Evolutionary conservation across 345 rosid genomes (phyloP), one percentile per base, ranked within the genome.

Genomic region (Heritiera fomes): DNA sequence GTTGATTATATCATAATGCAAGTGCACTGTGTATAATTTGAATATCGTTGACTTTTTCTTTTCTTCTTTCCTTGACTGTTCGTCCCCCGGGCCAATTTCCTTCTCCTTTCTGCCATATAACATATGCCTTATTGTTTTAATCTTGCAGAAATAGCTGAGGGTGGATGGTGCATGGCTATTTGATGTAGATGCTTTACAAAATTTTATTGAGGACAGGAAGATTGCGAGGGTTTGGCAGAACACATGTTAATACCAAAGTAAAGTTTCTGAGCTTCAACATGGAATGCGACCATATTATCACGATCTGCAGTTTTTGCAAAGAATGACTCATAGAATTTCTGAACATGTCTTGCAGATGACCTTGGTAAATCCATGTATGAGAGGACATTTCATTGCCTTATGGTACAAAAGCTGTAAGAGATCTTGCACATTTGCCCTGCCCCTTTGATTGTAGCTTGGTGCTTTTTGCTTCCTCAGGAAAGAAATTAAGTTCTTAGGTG

Each of bases 111-210:
- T 59, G 47, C 49, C 2, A 1, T 28, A 32, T 56, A 18, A 46
- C 7, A 30, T 23, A 47, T 56, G 5, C 41, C 63, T 47, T 55
- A 40, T 15, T 40, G 7, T 72, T 71, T 65, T 71, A 17, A 74
- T 77, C 34, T 67, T 60, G 46, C 75, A 93, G 98, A 82, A 79
- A 7, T 91, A 88, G 74, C 75, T 88, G 82, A 80, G 11, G 61
- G 84, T 92, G 67, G 90, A 82, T 78, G 98, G 97, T 79, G 97
- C 92, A 53, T 93, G 95, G 61, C 70, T 95, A 82, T 93, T 95
- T 87, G 98, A 93, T 81, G 79, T 90, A 64, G 90, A 89, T 82
- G 86, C 82, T 76, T 76, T 81, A 53, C 80, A 87, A 90, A 82
- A 82, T 83, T 61, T 8, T 93, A 30, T 83, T 95, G 62, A 71